Evolutionary conservation across 2,329 filamentous ascomycete genomes (phyloP), one percentile per base, ranked within the genome.

Genomic region (Penicillium decumbens): DNA sequence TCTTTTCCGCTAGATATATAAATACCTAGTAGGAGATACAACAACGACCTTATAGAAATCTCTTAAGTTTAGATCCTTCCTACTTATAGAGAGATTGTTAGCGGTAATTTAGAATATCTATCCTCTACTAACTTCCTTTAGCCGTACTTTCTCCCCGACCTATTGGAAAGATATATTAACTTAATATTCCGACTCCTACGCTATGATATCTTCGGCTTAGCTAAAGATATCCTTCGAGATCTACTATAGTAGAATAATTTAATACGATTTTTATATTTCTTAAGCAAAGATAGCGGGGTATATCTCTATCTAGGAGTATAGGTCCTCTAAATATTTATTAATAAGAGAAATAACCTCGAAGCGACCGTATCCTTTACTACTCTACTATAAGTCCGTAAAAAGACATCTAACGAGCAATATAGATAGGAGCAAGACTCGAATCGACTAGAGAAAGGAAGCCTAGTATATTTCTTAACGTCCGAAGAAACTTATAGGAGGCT

Each of bases 11-110:
- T 54, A 32, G 49, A 51, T 35, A 30, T 49, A 25, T 13, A 54
- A 43, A 48, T 13, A 13, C 51, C 51, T 30, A 43, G 51, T 1
- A 45, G 49, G 0, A 51, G 51, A 39, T 45, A 54, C 40, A 49
- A 54, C 45, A 54, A 51, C 10, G 51, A 54, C 42, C 43, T 51
- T 2, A 40, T 39, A 28, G 49, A 51, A 3, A 54, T 54, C 7
- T 49, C 49, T 1, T 3, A 38, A 23, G 12, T 54, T 33, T 23
- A 5, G 3, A 49, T 54, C 7, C 32, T 54, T 43, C 51, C 51
- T 3, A 54, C 49, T 3, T 25, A 39, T 27, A 29, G 33, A 15
- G 51, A 54, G 13, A 49, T 54, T 40, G 29, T 49, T 6, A 54
- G 20, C 30, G 6, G 0, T 8, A 24, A 42, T 28, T n/a, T 43